A percentile compares a stretch with the other conserved stretches of the same genome.
Conservation (phyloP, 495 filamentous ascomycete genomes). For the Ascobolus immersus region DNA sequence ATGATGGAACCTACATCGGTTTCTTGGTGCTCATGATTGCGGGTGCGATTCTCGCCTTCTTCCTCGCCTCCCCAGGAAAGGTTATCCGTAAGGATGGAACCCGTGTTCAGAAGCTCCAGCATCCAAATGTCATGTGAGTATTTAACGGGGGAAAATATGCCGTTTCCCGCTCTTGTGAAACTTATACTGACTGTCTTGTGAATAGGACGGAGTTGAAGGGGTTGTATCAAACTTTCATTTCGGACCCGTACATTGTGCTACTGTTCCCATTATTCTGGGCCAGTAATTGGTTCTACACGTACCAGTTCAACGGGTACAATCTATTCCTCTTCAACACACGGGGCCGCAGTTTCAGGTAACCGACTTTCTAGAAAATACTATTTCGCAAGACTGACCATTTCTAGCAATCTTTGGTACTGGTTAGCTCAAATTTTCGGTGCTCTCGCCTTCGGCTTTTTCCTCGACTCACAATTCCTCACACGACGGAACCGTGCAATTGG, state of each 20-base stretch:
- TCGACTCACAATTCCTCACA: slow-evolving; percentile 38
- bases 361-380: neutral
- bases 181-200: slow-evolving; percentile 9
- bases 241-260: slow-evolving; percentile 51
- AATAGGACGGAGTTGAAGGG: slow-evolving; percentile 42
- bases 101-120: slow-evolving; percentile 13
- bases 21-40: slow-evolving; percentile 68
- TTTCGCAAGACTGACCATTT: neutral
- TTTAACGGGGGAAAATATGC: too few relatives aligned
- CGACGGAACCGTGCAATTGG: slow-evolving; percentile 52
- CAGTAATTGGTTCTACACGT: slow-evolving; percentile 61
- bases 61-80: slow-evolving; percentile 48
- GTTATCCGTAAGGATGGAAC: slow-evolving; percentile 62
- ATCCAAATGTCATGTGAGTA: slow-evolving; percentile 8
- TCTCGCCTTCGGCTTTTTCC: slow-evolving; percentile 44
- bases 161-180: too few relatives aligned
- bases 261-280: slow-evolving; percentile 75
- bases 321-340: slow-evolving; percentile 55
- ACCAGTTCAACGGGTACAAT: slow-evolving; percentile 35
- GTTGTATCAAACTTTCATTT: slow-evolving; percentile 44
- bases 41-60: slow-evolving; percentile 46
- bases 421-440: slow-evolving; percentile 68
- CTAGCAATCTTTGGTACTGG: slow-evolving; percentile 67
- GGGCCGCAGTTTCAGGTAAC: slow-evolving; percentile 36
- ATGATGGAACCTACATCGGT: slow-evolving; percentile 67